These are phyloP conservation scores for Moniliella sp. DNA, from an alignment of 1,284 basidiomycete genomes.

Conservation along the genomic window DNA sequence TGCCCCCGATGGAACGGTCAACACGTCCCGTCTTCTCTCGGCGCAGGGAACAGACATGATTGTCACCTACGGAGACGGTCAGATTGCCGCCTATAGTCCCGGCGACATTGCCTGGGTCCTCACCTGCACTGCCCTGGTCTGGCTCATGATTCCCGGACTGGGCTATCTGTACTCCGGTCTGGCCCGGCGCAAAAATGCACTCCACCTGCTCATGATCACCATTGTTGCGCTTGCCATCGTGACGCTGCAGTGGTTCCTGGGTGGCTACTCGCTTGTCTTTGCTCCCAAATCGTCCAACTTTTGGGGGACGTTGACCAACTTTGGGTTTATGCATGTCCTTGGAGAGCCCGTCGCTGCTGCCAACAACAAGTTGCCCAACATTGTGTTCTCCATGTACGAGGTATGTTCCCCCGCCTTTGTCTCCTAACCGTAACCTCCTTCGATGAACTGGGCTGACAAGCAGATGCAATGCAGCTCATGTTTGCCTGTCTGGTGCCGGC, in stretches of 20 bases:
- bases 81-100: constrained; percentile 10
- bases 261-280: constrained; percentile 35
- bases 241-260: constrained; percentile 43
- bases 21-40: constrained; percentile 1
- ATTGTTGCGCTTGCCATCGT: constrained; percentile 32
- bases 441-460: background rate
- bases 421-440: background rate
- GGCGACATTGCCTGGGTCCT: constrained; percentile 36
- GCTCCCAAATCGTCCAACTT: constrained; percentile 45
- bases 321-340: constrained; percentile 47
- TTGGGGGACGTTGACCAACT: constrained; percentile 51
- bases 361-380: constrained; percentile 39
- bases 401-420: background rate
- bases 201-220: constrained; percentile 39
- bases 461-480: constrained; percentile 10
- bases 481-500: constrained; percentile 39
- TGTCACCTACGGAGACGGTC: constrained; percentile 14
- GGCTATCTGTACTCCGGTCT: constrained; percentile 69
- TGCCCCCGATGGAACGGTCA: constrained; percentile 2
- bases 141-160: constrained; percentile 42
- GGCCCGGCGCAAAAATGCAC: constrained; percentile 46
- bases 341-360: constrained; percentile 51
- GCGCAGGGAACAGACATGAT: constrained; percentile 23
- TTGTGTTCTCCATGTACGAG: constrained; percentile 37
- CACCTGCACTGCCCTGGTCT: constrained; percentile 53